Conservation (phyloP, 768 basidiomycete species). For the Psilocybe tampanensis region DNA sequence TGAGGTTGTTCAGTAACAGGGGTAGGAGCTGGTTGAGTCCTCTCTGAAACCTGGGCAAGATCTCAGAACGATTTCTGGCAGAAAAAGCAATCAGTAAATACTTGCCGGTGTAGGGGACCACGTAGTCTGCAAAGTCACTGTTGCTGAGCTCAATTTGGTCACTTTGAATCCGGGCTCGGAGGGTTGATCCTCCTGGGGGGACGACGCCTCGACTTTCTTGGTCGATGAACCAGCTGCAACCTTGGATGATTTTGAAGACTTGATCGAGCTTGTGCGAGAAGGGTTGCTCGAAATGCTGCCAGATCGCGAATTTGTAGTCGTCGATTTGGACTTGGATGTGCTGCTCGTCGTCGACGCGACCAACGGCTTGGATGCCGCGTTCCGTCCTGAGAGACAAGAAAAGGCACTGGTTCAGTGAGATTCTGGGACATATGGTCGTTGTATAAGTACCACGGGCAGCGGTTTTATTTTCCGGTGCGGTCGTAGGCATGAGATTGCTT, state of each 20-base stretch:
- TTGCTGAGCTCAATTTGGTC: constrained; percentile 28
- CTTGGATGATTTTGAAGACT: constrained; percentile 20
- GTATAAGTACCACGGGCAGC: constrained; percentile 29
- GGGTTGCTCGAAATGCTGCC: constrained; percentile 9
- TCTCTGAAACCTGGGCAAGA: constrained; percentile 11
- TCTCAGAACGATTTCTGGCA: not conserved
- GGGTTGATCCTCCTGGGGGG: not conserved
- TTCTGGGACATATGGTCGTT: not conserved
- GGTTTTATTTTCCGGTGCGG: constrained; percentile 15
- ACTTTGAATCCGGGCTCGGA: constrained; percentile 25
- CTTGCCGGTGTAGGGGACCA: constrained; percentile 24
- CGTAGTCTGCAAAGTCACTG: constrained; percentile 24
- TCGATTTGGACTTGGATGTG: constrained; percentile 14
- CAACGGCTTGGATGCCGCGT: constrained; percentile 24
- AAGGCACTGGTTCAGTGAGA: constrained; percentile 9
- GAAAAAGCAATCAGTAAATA: not conserved
- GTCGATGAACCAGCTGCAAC: constrained; percentile 9
- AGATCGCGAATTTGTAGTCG: constrained; percentile 4
- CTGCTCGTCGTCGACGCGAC: constrained; percentile 8
- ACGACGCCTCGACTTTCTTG: constrained; percentile 4
- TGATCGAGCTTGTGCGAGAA: constrained; percentile 16
- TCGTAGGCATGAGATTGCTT: constrained; percentile 6
- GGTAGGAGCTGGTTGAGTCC: constrained; percentile 7
- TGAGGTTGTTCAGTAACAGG: constrained; percentile 15
- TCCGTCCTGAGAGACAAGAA: constrained; percentile 22